Evolutionary conservation across 2,329 filamentous ascomycete genomes (phyloP).

Genomic region (Penicillium concentricum): DNA sequence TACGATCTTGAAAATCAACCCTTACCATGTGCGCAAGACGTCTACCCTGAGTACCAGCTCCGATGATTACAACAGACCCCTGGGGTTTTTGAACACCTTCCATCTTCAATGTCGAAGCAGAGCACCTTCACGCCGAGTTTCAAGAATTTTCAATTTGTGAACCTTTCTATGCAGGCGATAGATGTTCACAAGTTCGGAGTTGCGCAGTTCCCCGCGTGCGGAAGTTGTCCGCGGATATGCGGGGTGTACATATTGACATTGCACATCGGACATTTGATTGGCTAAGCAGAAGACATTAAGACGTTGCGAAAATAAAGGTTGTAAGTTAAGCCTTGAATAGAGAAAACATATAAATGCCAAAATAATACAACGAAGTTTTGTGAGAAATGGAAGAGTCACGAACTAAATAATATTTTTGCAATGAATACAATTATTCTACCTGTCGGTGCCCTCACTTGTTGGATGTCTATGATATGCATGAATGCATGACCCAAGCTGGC

Average conservation of each 20-base stretch:
- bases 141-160: not conserved
- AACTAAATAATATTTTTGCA: not conserved
- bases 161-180: too few species aligned
- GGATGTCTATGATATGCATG: not conserved
- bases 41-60: slow-evolving; percentile 38
- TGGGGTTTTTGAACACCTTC: not conserved
- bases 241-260: not conserved
- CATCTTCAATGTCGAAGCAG: not conserved
- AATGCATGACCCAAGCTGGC: not conserved
- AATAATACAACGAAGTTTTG: not conserved
- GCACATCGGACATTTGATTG: not conserved
- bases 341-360: not conserved
- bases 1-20: not conserved
- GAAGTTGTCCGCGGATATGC: not conserved
- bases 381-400: not conserved
- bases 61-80: slow-evolving; percentile 18
- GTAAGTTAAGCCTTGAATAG: not conserved
- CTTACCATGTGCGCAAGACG: slow-evolving; percentile 40
- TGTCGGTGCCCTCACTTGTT: not conserved
- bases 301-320: not conserved
- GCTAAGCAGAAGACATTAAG: not conserved
- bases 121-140: not conserved
- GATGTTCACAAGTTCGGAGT: not conserved
- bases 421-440: not conserved
- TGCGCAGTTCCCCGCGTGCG: not conserved